These are phyloP conservation scores for Gamarada debralockiae DNA, from an alignment of 495 filamentous ascomycete genomes.

Conservation along the genomic window DNA sequence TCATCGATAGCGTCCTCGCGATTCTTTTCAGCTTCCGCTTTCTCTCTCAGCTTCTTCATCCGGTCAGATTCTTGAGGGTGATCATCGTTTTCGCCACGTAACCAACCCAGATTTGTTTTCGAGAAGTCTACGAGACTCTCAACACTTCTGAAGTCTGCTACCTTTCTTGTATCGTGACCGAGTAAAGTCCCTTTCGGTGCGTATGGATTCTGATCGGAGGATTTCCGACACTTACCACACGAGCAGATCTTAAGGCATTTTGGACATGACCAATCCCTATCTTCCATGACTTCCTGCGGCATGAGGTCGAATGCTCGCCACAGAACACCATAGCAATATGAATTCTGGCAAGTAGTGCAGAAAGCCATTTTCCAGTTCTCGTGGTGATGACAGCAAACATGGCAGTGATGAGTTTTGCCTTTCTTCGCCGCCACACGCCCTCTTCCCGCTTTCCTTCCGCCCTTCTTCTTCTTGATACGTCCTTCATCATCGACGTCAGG, in stretches of 20 bases:
- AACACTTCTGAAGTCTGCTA: constrained; percentile 85
- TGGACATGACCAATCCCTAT: constrained; percentile 79
- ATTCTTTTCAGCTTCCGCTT: constrained; percentile 50
- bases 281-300: constrained; percentile 74
- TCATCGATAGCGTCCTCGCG: constrained; percentile 24
- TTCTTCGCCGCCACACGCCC: constrained; percentile 7
- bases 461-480: constrained; percentile 42
- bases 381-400: constrained; percentile 75
- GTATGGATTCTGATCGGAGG: constrained; percentile 52
- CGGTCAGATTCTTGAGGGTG: constrained; percentile 44
- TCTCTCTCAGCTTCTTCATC: constrained; percentile 46
- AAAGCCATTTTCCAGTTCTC: constrained; percentile 74
- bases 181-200: constrained; percentile 78
- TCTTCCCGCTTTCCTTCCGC: constrained; percentile 14
- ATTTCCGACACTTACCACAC: constrained; percentile 67
- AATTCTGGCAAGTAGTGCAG: constrained; percentile 67
- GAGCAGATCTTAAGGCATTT: constrained; percentile 82
- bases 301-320: constrained; percentile 86
- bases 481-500: constrained; percentile 48
- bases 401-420: constrained; percentile 49
- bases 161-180: constrained; percentile 81
- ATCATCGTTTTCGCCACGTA: constrained; percentile 51
- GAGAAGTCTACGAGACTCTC: constrained; percentile 84
- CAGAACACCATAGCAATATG: constrained; percentile 85
- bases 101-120: constrained; percentile 75